Percentiles rank a stretch among this genome's conserved stretches.
These are phyloP conservation scores for Sporormia fimetaria DNA, from an alignment of 495 filamentous ascomycete genomes.

Conservation along the genomic window DNA sequence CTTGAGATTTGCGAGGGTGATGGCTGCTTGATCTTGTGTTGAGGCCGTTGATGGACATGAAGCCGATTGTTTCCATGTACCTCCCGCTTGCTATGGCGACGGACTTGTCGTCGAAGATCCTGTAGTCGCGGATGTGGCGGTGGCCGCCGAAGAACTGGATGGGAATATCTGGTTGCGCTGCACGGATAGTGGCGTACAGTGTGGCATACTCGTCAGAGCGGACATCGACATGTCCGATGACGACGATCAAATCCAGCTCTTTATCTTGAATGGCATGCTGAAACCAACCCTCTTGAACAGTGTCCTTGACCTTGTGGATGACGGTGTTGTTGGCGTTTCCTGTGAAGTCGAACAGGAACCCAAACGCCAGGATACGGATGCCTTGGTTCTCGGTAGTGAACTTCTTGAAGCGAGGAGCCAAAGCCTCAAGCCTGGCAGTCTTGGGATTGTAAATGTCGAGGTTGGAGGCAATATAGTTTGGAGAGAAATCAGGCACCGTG, in stretches of 20 bases:
- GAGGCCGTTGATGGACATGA: slow-evolving; percentile 74
- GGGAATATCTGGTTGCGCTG: slow-evolving; percentile 64
- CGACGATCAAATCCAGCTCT: slow-evolving; percentile 77
- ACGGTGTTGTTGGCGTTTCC: slow-evolving; percentile 81
- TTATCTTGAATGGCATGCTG: slow-evolving; percentile 66
- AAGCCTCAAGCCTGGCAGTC: slow-evolving; percentile 55
- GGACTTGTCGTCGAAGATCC: slow-evolving; percentile 66
- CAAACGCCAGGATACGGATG: slow-evolving; percentile 74
- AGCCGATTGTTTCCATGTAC: slow-evolving; percentile 97
- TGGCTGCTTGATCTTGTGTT: no score
- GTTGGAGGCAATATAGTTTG: slow-evolving; percentile 77
- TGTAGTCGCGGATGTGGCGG: slow-evolving; percentile 78
- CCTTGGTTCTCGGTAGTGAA: slow-evolving; percentile 82
- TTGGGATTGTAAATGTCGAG: slow-evolving; percentile 73
- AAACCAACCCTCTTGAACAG: slow-evolving; percentile 81
- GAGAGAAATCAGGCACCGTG: slow-evolving; percentile 67
- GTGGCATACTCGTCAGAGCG: slow-evolving; percentile 64
- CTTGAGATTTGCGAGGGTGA: no score
- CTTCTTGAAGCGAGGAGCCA: slow-evolving; percentile 72
- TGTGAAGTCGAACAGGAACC: slow-evolving; percentile 88
- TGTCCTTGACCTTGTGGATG: slow-evolving; percentile 64
- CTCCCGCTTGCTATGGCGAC: slow-evolving; percentile 78
- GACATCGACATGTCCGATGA: slow-evolving; percentile 77
- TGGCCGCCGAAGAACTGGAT: slow-evolving; percentile 95
- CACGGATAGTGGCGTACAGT: slow-evolving; percentile 68